Evolutionary conservation across 495 filamentous ascomycete genomes (phyloP).

Genomic region (Pseudoneurospora amorphoporcata): DNA sequence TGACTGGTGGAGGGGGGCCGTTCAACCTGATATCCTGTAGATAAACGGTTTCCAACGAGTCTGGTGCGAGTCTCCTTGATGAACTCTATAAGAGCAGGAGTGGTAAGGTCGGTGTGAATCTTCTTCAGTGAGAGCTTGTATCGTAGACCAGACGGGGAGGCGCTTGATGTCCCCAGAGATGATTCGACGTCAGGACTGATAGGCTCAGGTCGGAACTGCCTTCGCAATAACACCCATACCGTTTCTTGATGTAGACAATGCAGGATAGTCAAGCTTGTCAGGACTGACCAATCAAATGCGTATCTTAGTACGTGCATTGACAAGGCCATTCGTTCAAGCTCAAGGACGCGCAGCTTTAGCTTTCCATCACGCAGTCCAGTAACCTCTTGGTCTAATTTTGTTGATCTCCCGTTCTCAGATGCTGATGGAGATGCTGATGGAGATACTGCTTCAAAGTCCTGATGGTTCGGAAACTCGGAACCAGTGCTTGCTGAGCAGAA

Average conservation of each 20-base stretch:
- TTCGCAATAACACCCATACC: slow-evolving; percentile 71
- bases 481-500: neutral
- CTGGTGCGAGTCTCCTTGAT: slow-evolving; percentile 74
- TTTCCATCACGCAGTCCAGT: slow-evolving; percentile 31
- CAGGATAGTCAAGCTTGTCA: slow-evolving; percentile 75
- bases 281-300: slow-evolving; percentile 67
- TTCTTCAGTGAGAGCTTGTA: slow-evolving; percentile 68
- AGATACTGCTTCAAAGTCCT: neutral
- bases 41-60: slow-evolving; percentile 75
- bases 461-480: neutral
- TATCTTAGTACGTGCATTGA: slow-evolving; percentile 57
- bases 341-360: slow-evolving; percentile 63
- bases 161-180: slow-evolving; percentile 11
- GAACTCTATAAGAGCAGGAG: slow-evolving; percentile 65
- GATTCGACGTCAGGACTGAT: slow-evolving; percentile 16
- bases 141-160: slow-evolving; percentile 28
- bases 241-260: slow-evolving; percentile 67
- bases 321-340: slow-evolving; percentile 73
- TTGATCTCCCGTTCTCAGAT: neutral
- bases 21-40: slow-evolving; percentile 59
- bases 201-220: slow-evolving; percentile 54
- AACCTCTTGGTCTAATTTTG: slow-evolving; percentile 12
- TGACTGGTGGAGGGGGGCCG: slow-evolving; percentile 43
- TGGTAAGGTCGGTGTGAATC: slow-evolving; percentile 77
- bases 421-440: neutral